Conservation (phyloP, 2,329 filamentous ascomycete genomes). For the Uncinocarpus reesii region DNA sequence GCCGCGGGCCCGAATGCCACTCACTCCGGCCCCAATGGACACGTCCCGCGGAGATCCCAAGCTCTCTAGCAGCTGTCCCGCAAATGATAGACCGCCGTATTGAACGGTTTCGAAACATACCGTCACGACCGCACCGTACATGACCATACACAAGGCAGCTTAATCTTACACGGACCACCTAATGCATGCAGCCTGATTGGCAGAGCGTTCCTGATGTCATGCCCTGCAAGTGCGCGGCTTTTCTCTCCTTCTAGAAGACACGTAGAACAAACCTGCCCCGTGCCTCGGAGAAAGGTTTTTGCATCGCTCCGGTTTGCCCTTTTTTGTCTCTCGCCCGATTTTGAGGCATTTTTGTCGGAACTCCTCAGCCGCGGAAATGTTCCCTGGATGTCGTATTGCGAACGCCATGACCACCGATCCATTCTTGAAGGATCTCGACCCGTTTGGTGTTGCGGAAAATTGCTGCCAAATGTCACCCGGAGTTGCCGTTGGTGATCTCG, state of each 20-base stretch:
- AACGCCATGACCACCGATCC: no score
- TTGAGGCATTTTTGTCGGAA: slow-evolving; percentile 3
- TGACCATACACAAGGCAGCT: background rate
- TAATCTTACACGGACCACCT: background rate
- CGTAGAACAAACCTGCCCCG: background rate
- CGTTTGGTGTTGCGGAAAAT: no score
- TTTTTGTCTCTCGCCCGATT: slow-evolving; percentile 3
- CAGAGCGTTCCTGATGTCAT: slow-evolving; percentile 4
- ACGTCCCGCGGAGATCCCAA: slow-evolving; percentile 7
- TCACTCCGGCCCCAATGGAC: background rate
- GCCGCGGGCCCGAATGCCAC: slow-evolving; percentile 1
- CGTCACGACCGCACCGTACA: background rate
- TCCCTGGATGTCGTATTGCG: no score
- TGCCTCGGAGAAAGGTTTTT: slow-evolving; percentile 2
- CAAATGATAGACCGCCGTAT: background rate
- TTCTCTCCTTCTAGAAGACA: slow-evolving; percentile 5
- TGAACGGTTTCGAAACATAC: background rate
- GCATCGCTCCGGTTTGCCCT: background rate
- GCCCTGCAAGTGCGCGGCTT: background rate
- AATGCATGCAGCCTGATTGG: background rate
- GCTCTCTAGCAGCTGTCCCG: background rate
- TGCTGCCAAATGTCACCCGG: no score
- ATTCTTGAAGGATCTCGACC: no score
- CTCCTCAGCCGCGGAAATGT: background rate
- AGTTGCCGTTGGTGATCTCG: no score